Evolutionary conservation across 768 basidiomycete genomes (phyloP).

Genomic region (Pulveroboletus sp.): DNA sequence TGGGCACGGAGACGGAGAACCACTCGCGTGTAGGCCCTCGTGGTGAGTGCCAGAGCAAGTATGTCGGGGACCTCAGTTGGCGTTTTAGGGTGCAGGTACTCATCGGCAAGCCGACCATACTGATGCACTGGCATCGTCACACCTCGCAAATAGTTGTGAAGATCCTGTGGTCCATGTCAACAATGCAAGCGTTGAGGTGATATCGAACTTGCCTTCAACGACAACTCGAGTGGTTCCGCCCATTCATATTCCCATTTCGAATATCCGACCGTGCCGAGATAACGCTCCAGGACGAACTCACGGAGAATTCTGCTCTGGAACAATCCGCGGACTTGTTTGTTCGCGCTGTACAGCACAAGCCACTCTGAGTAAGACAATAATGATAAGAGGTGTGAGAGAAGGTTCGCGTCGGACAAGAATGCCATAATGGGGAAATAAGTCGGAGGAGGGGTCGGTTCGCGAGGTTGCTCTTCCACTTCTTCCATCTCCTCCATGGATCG

Average conservation of each 20-base stretch:
- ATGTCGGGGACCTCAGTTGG: conserved; percentile 40
- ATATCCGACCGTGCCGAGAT: conserved; percentile 70
- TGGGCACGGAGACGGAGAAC: conserved; percentile 74
- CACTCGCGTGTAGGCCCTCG: conserved; percentile 76
- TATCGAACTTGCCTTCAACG: conserved; percentile 49
- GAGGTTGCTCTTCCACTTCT: conserved; percentile 11
- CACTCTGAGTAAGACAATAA: conserved; percentile 73
- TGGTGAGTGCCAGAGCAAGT: conserved; percentile 52
- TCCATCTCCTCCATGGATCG: conserved; percentile 14
- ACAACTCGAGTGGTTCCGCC: conserved; percentile 59
- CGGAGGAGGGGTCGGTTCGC: conserved; percentile 24
- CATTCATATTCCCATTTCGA: conserved; percentile 52
- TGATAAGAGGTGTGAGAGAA: conserved; percentile 53
- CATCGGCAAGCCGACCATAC: conserved; percentile 56
- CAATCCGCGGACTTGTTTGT: conserved; percentile 50
- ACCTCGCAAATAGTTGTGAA: conserved; percentile 75
- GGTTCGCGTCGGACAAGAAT: conserved; percentile 50
- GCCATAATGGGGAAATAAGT: conserved; percentile 48
- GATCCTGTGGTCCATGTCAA: conserved; percentile 47
- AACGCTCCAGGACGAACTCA: conserved; percentile 67
- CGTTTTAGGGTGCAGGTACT: conserved; percentile 50
- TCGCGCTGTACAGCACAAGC: conserved; percentile 55
- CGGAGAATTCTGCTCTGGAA: conserved; percentile 48
- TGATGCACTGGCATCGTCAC: conserved; percentile 73
- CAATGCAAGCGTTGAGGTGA: not conserved